Evolutionary conservation across 2,329 filamentous ascomycete genomes (phyloP).

Genomic region (Pyricularia grisea): DNA sequence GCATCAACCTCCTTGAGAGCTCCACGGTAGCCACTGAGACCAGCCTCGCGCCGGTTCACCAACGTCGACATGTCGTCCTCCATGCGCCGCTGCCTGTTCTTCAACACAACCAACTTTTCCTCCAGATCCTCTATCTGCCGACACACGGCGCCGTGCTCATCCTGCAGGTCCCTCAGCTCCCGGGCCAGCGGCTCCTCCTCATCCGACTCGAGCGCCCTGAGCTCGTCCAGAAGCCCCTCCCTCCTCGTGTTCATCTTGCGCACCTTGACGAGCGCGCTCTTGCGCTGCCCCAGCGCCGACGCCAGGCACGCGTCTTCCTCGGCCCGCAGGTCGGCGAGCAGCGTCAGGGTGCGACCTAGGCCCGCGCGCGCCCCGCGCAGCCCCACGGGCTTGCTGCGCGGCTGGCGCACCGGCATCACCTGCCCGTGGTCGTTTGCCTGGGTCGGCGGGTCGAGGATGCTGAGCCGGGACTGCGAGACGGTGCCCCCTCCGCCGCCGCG

Average conservation of each 20-base stretch:
- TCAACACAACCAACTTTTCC: slow-evolving; percentile 51
- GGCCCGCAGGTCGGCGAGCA: slow-evolving; percentile 54
- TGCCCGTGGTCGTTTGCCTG: slow-evolving; percentile 30
- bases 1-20: slow-evolving; percentile 57
- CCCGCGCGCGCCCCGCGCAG: slow-evolving; percentile 55
- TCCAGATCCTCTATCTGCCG: slow-evolving; percentile 58
- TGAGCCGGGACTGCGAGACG: slow-evolving; percentile 29
- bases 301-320: slow-evolving; percentile 58
- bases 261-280: slow-evolving; percentile 48
- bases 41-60: slow-evolving; percentile 57
- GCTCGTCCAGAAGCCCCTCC: slow-evolving; percentile 38
- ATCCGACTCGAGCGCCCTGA: slow-evolving; percentile 43
- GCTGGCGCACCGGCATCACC: slow-evolving; percentile 54
- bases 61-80: slow-evolving; percentile 51
- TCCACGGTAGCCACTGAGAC: slow-evolving; percentile 61
- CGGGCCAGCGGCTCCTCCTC: slow-evolving; percentile 47
- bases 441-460: slow-evolving; percentile 29
- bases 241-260: slow-evolving; percentile 41
- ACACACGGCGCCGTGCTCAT: slow-evolving; percentile 44
- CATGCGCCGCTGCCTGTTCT: slow-evolving; percentile 49
- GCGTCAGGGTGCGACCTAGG: slow-evolving; percentile 52
- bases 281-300: slow-evolving; percentile 44
- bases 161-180: slow-evolving; percentile 50
- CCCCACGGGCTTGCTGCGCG: slow-evolving; percentile 40
- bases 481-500: slow-evolving; percentile 27